Base-by-base conservation (phyloP, 1,139 yeast species). In the Blastobotrys apis region DNA sequence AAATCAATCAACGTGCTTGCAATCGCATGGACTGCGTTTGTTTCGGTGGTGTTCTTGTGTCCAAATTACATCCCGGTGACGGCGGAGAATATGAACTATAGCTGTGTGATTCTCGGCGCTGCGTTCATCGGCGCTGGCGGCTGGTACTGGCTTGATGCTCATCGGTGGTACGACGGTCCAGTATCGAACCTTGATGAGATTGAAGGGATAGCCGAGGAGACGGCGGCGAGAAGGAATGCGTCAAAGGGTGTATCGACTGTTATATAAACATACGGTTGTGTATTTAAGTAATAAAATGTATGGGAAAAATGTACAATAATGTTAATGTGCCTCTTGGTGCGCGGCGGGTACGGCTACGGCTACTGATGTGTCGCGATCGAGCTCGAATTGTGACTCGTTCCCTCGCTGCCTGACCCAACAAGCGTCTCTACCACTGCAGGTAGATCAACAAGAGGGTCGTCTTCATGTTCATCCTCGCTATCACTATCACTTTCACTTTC, bases 21-120 rank as follows among this genome's bases (percentile, higher is more conserved):
- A 65, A 22, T 74, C 75, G 13, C 69, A 74, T 29, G 59, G 56
- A 39, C 53, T 47, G 46, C 50, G 31, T 30, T 53, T 51, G 53
- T 44, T 47, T 60, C 53, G 4, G 63, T 62, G 57, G 84, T 81
- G 2, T 48, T 66, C 1, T 65, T 79, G 30, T 79, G 81, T 84
- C 72, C 78, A 45, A 84, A 84, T 35, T 73, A 80, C 45, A 70
- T 81, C 54, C 77, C 82, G 57, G 77, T 80, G 74, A 84, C 85
- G 6, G 64, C 73, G 5, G 72, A 72, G 29, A 54, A 55, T 27
- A 81, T 81, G 87, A 81, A 81, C 63, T 81, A 85, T 82, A 81
- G 87, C 0, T 73, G 67, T 16, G 72, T 80, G 27, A 84, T 81
- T 32, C 41, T 44, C 17, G 47, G 39, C n/a, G 81, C 73, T 58